These are phyloP conservation scores for Paraphoma chrysanthemicola DNA, from an alignment of 2,329 filamentous ascomycete genomes.

Conservation along the genomic window DNA sequence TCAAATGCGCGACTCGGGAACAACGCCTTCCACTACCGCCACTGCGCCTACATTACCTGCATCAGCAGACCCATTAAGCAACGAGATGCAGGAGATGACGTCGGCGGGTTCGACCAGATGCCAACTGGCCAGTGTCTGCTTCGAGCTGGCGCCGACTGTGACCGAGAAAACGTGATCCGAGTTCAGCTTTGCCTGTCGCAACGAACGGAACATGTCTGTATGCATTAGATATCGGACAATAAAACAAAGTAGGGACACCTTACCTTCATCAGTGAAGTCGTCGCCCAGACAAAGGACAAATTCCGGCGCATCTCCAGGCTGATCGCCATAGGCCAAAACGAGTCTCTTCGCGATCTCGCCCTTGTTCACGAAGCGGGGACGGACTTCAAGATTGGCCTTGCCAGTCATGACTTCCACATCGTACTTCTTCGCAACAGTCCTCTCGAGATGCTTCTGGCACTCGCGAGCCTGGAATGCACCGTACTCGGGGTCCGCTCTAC, in stretches of 20 bases:
- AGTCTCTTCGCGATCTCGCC: conserved; percentile 90
- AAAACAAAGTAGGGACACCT: background rate
- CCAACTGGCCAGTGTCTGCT: conserved; percentile 89
- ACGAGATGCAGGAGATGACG: conserved; percentile 72
- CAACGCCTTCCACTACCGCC: conserved; percentile 47
- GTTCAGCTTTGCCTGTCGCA: conserved; percentile 65
- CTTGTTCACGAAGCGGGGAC: conserved; percentile 98
- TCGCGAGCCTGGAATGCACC: conserved; percentile 80
- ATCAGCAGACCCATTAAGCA: conserved; percentile 60
- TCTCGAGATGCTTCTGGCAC: conserved; percentile 82
- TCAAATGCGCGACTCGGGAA: conserved; percentile 43
- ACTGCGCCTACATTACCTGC: conserved; percentile 50
- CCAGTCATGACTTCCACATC: conserved; percentile 97
- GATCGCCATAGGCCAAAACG: conserved; percentile 72
- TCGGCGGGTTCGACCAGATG: conserved; percentile 88
- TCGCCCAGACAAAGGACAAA: conserved; percentile 93
- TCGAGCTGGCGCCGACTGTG: conserved; percentile 89
- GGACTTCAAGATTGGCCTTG: conserved; percentile 95
- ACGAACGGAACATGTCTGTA: conserved; percentile 80
- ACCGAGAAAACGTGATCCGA: conserved; percentile 82
- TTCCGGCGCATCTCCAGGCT: conserved; percentile 68
- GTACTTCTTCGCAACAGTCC: conserved; percentile 77
- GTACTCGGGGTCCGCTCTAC: conserved; percentile 85
- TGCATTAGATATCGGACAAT: conserved; percentile 10
- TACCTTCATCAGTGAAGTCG: conserved; percentile 97